Percentiles rank a stretch among this genome's conserved stretches.
Conservation (phyloP, 768 basidiomycete species). For the Calvatia gigantea region DNA sequence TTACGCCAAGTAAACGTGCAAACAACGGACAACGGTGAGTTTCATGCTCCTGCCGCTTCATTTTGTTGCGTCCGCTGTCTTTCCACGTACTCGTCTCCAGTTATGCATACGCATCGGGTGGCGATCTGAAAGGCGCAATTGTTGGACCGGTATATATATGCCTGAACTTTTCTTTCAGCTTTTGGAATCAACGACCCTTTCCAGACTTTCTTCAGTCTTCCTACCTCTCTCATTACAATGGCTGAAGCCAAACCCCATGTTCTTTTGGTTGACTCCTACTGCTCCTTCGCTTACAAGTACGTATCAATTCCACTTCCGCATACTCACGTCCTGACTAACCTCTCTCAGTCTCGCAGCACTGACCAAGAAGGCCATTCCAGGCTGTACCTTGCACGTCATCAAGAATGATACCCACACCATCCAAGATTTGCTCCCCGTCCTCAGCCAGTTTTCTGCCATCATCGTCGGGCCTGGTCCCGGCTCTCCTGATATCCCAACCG, state of each 20-base stretch:
- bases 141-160: neutral
- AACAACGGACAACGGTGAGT: neutral
- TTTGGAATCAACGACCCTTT: neutral
- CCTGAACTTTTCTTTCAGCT: neutral
- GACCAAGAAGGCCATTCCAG: conserved; percentile 59
- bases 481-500: conserved; percentile 57
- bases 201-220: neutral
- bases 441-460: conserved; percentile 63
- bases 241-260: conserved; percentile 44
- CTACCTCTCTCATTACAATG: conserved; percentile 21
- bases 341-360: conserved; percentile 64
- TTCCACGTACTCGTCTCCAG: neutral
- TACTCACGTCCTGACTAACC: neutral
- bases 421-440: conserved; percentile 45
- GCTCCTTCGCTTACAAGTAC: conserved; percentile 85
- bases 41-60: neutral
- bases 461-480: conserved; percentile 82
- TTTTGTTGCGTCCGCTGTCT: neutral
- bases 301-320: conserved; percentile 21
- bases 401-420: conserved; percentile 64
- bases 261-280: conserved; percentile 79
- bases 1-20: conserved; percentile 1
- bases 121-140: neutral
- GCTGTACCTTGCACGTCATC: conserved; percentile 62
- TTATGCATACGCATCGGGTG: neutral